phyloP scores from a whole-genome alignment of 1,284 basidiomycete genomes.

The Cutaneotrichosporon mucoides region DNA sequence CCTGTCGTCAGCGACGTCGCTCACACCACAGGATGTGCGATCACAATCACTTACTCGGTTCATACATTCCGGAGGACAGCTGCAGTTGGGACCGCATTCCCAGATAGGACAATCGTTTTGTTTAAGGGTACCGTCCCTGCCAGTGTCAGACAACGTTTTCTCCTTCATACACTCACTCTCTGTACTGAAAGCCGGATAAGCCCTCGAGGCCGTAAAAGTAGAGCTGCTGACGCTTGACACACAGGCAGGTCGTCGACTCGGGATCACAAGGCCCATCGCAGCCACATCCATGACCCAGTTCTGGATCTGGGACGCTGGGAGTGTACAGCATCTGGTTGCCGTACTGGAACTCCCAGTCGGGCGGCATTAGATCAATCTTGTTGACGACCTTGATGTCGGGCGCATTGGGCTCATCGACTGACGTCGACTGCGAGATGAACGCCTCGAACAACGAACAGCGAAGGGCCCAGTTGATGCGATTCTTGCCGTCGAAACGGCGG shows the following conservation, averaged over 20 bases:
- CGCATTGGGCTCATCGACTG: constrained; percentile 61
- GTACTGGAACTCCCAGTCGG: constrained; percentile 44
- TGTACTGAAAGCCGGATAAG: constrained; percentile 61
- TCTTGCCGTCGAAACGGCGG: not conserved
- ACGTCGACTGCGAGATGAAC: constrained; percentile 57
- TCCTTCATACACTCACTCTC: constrained; percentile 37
- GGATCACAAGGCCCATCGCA: constrained; percentile 71
- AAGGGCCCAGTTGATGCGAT: constrained; percentile 21
- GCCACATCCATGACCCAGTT: constrained; percentile 63
- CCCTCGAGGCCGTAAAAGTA: constrained; percentile 45
- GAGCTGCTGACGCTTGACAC: constrained; percentile 58
- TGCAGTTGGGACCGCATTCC: constrained; percentile 79
- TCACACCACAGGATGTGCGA: too few relatives aligned
- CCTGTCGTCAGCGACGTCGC: too few relatives aligned
- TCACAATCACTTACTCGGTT: constrained; percentile 56
- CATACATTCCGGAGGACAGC: constrained; percentile 70
- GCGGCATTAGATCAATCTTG: constrained; percentile 59
- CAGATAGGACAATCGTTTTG: constrained; percentile 63
- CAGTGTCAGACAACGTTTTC: not conserved
- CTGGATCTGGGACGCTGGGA: constrained; percentile 62
- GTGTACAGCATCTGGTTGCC: constrained; percentile 60
- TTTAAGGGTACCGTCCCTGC: constrained; percentile 49
- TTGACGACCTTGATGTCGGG: constrained; percentile 65
- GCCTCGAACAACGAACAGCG: constrained; percentile 56
- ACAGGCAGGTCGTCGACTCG: constrained; percentile 61